Base-by-base conservation (phyloP, 331 rosid species). In the Pyrus hybrid region DNA sequence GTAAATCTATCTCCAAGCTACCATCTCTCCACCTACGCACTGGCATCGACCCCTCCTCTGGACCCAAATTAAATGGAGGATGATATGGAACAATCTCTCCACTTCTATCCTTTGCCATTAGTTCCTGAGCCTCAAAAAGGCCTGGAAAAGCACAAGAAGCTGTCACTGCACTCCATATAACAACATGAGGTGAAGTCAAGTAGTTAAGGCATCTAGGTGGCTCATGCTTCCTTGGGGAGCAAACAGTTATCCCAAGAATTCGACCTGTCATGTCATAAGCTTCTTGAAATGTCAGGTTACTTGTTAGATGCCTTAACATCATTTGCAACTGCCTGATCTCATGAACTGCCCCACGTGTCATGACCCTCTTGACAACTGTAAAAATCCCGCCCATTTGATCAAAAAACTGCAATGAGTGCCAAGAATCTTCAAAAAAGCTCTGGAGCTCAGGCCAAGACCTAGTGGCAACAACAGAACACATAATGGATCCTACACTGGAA, bases 81-180 rank as follows among this genome's bases (percentile, higher is more conserved):
- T 95, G 97, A 77, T 95, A 95, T 67, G 97, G 99, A 80, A 95
- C 89, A 84, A 95, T 86, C 75, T 95, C 93, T 29, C 99, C 97
- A 37, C 91, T 90, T 82, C 99, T 81, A 85, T 95, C 89, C 92
- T 95, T 95, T 33, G 99, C 99, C 99, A 95, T 95, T 70, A 95
- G 86, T 80, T 95, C 99, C 83, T 95, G 99, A 26, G 99, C 99
- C 91, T 95, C 99, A 75, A 90, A 95, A 72, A 95, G 99, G 67
- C 97, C 99, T 43, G 97, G 99, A 73, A 95, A 95, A 58, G 99
- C 99, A 68, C 99, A 95, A 71, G 99, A 95, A 67, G 99, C 99
- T 0, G 97, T 95, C 73, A 95, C 99, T 3, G 99, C 97, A 81
- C 97, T 95, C 99, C 99, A 95, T 86, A 95, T 89, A 65, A 95